Evolutionary conservation across 78 protist genomes (phyloP).

Genomic region (Emiliania huxleyi): DNA sequence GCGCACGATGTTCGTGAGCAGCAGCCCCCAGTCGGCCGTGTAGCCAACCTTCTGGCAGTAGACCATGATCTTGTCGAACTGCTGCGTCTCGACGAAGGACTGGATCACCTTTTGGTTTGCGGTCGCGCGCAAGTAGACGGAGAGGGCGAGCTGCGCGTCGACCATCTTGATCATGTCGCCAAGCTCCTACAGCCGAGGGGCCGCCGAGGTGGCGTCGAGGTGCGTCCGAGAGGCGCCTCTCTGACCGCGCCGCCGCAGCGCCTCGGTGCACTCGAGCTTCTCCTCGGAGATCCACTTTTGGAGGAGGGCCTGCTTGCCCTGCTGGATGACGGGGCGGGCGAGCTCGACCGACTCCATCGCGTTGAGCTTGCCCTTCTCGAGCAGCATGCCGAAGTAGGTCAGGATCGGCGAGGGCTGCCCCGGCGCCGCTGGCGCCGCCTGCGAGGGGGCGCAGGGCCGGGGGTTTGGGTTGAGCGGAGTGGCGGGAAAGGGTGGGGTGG

Average conservation of each 20-base stretch:
- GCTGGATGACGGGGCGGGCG: constrained; percentile 88
- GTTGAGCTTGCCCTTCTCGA: constrained; percentile 91
- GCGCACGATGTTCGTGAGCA: constrained; percentile 67
- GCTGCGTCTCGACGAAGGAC: constrained; percentile 84
- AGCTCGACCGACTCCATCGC: constrained; percentile 92
- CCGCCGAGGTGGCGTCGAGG: not conserved
- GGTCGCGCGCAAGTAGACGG: constrained; percentile 85
- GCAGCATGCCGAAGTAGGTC: constrained; percentile 89
- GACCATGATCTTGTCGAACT: constrained; percentile 85
- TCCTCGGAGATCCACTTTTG: constrained; percentile 93
- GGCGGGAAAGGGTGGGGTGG: no score
- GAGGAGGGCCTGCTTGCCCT: constrained; percentile 74
- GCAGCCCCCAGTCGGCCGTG: constrained; percentile 62
- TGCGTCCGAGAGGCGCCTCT: no score
- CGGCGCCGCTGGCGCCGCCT: constrained; percentile 18
- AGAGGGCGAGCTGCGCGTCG: constrained; percentile 78
- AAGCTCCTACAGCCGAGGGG: constrained; percentile 62
- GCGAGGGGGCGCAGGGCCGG: not conserved
- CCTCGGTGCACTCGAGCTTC: constrained; percentile 94
- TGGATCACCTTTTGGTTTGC: constrained; percentile 83
- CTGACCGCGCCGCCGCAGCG: not conserved
- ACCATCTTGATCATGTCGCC: constrained; percentile 88
- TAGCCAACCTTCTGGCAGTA: constrained; percentile 85
- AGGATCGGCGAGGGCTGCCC: constrained; percentile 76
- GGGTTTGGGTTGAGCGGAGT: no score